These are phyloP conservation scores for Phaffomyces opuntiae DNA, from an alignment of 805 yeast genomes.

Conservation along the genomic window DNA sequence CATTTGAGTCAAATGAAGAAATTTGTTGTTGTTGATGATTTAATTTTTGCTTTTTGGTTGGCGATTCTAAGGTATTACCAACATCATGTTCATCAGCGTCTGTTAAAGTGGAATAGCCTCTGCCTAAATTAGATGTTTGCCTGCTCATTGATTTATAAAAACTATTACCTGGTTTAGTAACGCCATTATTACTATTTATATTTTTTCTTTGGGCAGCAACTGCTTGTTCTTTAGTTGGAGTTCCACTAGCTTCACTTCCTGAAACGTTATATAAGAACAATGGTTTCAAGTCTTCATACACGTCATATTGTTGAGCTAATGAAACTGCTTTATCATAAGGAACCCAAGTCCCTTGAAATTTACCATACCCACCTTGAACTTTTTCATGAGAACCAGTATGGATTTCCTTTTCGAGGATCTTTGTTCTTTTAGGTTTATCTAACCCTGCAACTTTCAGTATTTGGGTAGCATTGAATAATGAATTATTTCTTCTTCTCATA, in stretches of 20 bases:
- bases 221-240: constrained; percentile 45
- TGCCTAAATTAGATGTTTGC: constrained; percentile 19
- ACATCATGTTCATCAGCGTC: constrained; percentile 25
- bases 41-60: constrained; percentile 30
- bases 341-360: constrained; percentile 85
- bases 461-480: constrained; percentile 82
- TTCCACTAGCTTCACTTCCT: constrained; percentile 27
- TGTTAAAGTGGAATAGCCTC: constrained; percentile 25
- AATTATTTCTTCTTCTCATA: constrained; percentile 70
- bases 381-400: constrained; percentile 65
- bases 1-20: background rate
- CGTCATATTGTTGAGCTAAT: constrained; percentile 50
- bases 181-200: background rate
- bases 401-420: constrained; percentile 67
- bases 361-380: constrained; percentile 79
- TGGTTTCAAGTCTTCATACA: constrained; percentile 56
- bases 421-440: constrained; percentile 72
- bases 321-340: constrained; percentile 62
- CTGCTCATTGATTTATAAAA: constrained; percentile 14
- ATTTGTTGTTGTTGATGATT: background rate
- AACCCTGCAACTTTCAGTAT: constrained; percentile 70
- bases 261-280: constrained; percentile 45
- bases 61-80: constrained; percentile 24
- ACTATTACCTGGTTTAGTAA: constrained; percentile 9
- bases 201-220: constrained; percentile 30